Conservation (phyloP, 768 basidiomycete genomes). For the Pulveroboletus sp. region DNA sequence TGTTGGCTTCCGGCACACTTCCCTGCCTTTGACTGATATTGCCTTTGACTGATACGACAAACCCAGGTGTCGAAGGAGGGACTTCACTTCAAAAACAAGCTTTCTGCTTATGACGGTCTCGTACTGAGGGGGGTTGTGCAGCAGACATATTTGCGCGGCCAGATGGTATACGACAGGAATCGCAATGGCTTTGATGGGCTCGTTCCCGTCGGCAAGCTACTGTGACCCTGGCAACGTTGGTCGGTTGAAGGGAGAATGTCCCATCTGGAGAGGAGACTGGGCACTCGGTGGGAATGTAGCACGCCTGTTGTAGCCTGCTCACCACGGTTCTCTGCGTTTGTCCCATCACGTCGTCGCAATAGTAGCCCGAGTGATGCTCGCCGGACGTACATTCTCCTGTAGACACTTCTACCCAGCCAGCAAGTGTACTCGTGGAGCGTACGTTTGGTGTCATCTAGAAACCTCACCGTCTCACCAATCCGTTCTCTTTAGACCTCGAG, state of each 20-base stretch:
- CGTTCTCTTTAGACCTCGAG: conserved; percentile 2
- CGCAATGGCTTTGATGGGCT: conserved; percentile 34
- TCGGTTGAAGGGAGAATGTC: too few relatives aligned
- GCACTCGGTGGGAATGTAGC: neutral
- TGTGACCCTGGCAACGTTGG: conserved; percentile 1
- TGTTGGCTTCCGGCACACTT: neutral
- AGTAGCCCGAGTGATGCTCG: conserved; percentile 4
- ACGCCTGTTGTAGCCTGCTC: neutral
- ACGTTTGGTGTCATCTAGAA: conserved; percentile 5
- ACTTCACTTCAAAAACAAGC: conserved; percentile 89
- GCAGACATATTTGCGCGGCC: conserved; percentile 77
- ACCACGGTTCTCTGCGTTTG: neutral
- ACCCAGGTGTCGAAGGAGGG: conserved; percentile 64
- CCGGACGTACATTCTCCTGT: conserved; percentile 6
- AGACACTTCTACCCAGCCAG: neutral
- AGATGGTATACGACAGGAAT: conserved; percentile 52
- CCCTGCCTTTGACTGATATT: conserved; percentile 6
- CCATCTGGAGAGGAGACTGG: too few relatives aligned
- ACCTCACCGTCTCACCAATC: neutral
- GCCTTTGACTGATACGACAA: conserved; percentile 4
- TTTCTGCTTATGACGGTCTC: conserved; percentile 84
- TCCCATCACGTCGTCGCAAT: neutral
- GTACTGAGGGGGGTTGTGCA: conserved; percentile 65
- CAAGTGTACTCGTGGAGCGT: conserved; percentile 5
- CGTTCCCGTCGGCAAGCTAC: conserved; percentile 34